phyloP scores from a whole-genome alignment of 257 asterid genomes.

The Pogostemon cablin region DNA sequence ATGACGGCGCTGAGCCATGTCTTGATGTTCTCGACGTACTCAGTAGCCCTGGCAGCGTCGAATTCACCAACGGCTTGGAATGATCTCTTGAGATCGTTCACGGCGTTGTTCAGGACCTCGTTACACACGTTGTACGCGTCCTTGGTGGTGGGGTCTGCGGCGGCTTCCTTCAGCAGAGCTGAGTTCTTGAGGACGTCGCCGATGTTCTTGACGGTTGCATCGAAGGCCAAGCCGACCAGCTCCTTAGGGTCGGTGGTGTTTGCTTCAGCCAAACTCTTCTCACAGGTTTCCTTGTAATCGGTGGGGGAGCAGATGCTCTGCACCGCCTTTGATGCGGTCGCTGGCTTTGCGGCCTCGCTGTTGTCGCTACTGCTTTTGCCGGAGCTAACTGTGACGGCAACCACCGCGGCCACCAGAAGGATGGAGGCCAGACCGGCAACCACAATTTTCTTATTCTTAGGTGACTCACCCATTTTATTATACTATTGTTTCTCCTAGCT shows the following conservation, averaged over 20 bases:
- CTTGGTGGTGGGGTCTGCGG: conserved; percentile 51
- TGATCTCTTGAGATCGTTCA: conserved; percentile 60
- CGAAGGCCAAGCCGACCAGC: conserved; percentile 53
- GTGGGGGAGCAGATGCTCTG: conserved; percentile 58
- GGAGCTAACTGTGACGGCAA: conserved; percentile 21
- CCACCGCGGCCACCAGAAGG: conserved; percentile 30
- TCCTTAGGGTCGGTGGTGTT: conserved; percentile 58
- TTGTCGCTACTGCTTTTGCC: not conserved
- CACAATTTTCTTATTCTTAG: conserved; percentile 38
- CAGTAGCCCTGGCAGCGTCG: conserved; percentile 28
- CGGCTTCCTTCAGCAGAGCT: conserved; percentile 43
- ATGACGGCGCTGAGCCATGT: conserved; percentile 72
- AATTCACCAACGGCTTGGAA: conserved; percentile 33
- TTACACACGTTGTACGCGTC: conserved; percentile 55
- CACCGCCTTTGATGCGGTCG: conserved; percentile 39
- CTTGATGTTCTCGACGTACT: conserved; percentile 45
- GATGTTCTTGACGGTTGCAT: conserved; percentile 39
- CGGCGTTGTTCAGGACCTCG: conserved; percentile 47
- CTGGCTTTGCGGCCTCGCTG: not conserved
- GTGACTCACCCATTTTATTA: conserved; percentile 26
- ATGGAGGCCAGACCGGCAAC: conserved; percentile 22
- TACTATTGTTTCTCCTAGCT: not conserved
- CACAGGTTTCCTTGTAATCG: conserved; percentile 62
- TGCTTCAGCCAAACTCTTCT: conserved; percentile 48
- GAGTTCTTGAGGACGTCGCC: conserved; percentile 43